Evolutionary conservation across 106 monocot genomes (phyloP).

Genomic region (Chionographis japonica): DNA sequence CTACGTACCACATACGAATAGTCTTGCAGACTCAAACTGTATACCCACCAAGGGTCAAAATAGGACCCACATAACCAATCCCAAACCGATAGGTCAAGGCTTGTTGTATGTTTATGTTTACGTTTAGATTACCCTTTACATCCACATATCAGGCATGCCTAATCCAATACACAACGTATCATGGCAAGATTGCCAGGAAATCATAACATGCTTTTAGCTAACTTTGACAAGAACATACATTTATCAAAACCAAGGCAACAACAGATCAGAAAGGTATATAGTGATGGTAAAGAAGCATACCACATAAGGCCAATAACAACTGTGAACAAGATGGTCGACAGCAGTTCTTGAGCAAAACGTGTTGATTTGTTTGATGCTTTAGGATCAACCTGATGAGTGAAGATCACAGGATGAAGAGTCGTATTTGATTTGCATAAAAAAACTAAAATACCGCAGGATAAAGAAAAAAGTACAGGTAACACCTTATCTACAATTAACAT

Average conservation of each 20-base stretch:
- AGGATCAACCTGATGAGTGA: slow-evolving; percentile 67
- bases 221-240: background rate
- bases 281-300: slow-evolving; percentile 33
- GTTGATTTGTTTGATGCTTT: slow-evolving; percentile 73
- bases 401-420: slow-evolving; percentile 6
- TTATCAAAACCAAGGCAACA: too few relatives aligned
- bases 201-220: background rate
- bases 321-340: slow-evolving; percentile 71
- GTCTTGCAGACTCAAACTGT: too few relatives aligned
- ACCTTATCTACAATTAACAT: too few relatives aligned
- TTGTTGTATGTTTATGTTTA: too few relatives aligned
- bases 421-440: slow-evolving; percentile 1
- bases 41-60: too few relatives aligned
- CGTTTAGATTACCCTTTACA: too few relatives aligned
- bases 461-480: too few relatives aligned
- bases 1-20: too few relatives aligned
- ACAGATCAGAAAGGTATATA: background rate
- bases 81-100: too few relatives aligned
- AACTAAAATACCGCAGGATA: background rate
- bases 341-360: slow-evolving; percentile 75
- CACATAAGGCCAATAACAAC: slow-evolving; percentile 73
- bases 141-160: too few relatives aligned
- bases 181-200: background rate
- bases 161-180: background rate
- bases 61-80: too few relatives aligned